Percentiles rank a stretch among this genome's conserved stretches.
These are phyloP conservation scores for Leccinum variicolor DNA, from an alignment of 768 basidiomycete genomes.

Conservation along the genomic window DNA sequence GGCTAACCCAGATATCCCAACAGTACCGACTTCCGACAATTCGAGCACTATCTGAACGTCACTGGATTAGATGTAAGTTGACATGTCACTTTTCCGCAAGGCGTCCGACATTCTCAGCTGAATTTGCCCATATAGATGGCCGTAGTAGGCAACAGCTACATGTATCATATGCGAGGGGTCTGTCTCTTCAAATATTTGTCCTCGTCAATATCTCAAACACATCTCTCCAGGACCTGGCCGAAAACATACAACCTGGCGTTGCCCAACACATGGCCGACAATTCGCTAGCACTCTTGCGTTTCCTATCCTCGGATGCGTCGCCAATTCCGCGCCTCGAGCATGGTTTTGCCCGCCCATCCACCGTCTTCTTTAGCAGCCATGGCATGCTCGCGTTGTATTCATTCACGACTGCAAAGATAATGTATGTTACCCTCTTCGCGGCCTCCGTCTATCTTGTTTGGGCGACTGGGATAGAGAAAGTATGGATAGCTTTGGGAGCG, in stretches of 20 bases:
- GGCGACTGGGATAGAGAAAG: conserved; percentile 26
- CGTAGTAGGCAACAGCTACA: conserved; percentile 85
- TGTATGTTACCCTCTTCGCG: conserved; percentile 54
- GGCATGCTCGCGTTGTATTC: conserved; percentile 73
- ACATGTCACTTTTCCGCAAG: background rate
- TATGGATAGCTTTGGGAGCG: conserved; percentile 43
- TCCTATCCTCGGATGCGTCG: conserved; percentile 67
- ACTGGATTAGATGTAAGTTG: conserved; percentile 81
- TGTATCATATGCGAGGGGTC: conserved; percentile 91
- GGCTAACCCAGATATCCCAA: conserved; percentile 5
- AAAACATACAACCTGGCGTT: conserved; percentile 82
- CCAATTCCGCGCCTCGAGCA: conserved; percentile 63
- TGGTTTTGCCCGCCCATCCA: conserved; percentile 50
- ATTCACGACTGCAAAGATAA: conserved; percentile 61
- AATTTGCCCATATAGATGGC: conserved; percentile 62
- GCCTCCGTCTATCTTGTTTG: conserved; percentile 45
- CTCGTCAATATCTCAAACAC: background rate
- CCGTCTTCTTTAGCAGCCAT: conserved; percentile 75
- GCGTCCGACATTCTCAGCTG: background rate
- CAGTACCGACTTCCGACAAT: conserved; percentile 95
- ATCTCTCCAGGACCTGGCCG: conserved; percentile 57
- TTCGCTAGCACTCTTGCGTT: conserved; percentile 68
- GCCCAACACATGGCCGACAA: conserved; percentile 92
- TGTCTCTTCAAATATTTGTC: conserved; percentile 4
- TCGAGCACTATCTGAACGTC: conserved; percentile 84